Evolutionary conservation across 306 rosid genomes (phyloP).

Genomic region (Dicorynia guianensis): DNA sequence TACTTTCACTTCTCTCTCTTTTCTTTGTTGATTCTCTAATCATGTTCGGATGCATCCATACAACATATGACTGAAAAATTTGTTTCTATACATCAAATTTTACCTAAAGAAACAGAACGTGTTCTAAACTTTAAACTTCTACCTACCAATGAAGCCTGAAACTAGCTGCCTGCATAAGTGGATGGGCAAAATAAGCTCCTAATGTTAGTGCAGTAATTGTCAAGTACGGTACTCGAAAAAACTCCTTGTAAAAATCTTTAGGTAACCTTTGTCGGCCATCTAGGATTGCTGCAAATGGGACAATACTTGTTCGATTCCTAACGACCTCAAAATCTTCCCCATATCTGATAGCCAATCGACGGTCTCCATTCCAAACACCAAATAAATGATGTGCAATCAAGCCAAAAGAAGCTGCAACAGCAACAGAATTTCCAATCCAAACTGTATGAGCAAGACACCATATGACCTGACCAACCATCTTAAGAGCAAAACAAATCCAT

Average conservation of each 20-base stretch:
- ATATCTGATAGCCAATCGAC: slow-evolving; percentile 64
- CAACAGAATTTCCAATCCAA: slow-evolving; percentile 92
- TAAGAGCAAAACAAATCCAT: slow-evolving; percentile 36
- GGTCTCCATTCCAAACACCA: slow-evolving; percentile 97
- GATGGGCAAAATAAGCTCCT: slow-evolving; percentile 92
- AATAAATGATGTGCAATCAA: slow-evolving; percentile 89
- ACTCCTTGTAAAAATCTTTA: slow-evolving; percentile 84
- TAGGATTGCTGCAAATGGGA: slow-evolving; percentile 91
- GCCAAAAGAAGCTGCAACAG: slow-evolving; percentile 86
- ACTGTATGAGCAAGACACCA: slow-evolving; percentile 96
- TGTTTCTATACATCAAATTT: not conserved
- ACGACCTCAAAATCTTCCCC: slow-evolving; percentile 74
- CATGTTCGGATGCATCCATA: slow-evolving; percentile 1
- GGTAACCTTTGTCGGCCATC: slow-evolving; percentile 91
- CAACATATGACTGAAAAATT: not conserved
- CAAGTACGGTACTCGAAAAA: slow-evolving; percentile 82
- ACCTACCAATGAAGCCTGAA: slow-evolving; percentile 86
- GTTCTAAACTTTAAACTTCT: not conserved
- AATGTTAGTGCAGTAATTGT: slow-evolving; percentile 74
- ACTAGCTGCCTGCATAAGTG: slow-evolving; percentile 87
- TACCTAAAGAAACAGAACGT: slow-evolving; percentile 1
- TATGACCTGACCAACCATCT: slow-evolving; percentile 95
- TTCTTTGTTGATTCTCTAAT: slow-evolving; percentile 24
- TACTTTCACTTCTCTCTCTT: slow-evolving; percentile 19
- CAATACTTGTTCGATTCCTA: slow-evolving; percentile 71